phyloP scores from a whole-genome alignment of 495 filamentous ascomycete genomes.

The Penicillium herquei region DNA sequence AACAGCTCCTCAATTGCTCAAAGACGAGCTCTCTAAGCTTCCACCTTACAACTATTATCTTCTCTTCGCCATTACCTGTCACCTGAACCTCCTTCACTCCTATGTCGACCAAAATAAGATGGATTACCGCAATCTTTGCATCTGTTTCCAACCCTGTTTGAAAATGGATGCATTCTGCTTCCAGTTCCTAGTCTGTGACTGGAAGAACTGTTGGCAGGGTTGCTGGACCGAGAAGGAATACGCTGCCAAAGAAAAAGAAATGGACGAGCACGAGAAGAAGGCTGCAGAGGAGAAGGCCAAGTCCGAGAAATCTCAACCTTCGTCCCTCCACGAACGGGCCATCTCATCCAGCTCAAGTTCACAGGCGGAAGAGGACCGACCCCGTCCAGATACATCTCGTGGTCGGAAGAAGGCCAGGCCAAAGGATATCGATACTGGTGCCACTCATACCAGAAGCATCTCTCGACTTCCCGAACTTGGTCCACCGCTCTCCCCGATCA shows the following conservation, averaged over 20 bases:
- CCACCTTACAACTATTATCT: slow-evolving; percentile 95
- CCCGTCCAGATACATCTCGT: slow-evolving; percentile 35
- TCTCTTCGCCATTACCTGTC: slow-evolving; percentile 91
- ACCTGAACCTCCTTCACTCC: slow-evolving; percentile 80
- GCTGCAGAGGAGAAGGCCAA: slow-evolving; percentile 21
- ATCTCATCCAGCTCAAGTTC: slow-evolving; percentile 64
- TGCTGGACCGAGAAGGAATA: slow-evolving; percentile 86
- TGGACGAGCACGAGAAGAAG: slow-evolving; percentile 46
- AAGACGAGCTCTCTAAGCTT: slow-evolving; percentile 85
- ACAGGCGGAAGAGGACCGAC: slow-evolving; percentile 31
- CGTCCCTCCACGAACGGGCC: slow-evolving; percentile 52
- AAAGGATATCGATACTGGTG: slow-evolving; percentile 34
- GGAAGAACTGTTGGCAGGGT: slow-evolving; percentile 92
- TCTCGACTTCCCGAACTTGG: slow-evolving; percentile 62
- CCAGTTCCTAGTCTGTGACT: slow-evolving; percentile 86
- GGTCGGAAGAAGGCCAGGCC: slow-evolving; percentile 37
- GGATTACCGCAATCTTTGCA: slow-evolving; percentile 87
- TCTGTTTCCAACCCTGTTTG: slow-evolving; percentile 93
- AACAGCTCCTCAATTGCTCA: slow-evolving; percentile 72
- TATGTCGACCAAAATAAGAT: slow-evolving; percentile 91
- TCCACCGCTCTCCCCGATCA: slow-evolving; percentile 72
- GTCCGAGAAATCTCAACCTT: slow-evolving; percentile 9
- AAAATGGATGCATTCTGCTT: slow-evolving; percentile 90
- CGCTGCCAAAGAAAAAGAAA: slow-evolving; percentile 66
- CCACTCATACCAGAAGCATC: slow-evolving; percentile 35